Conservation (phyloP, 192 early-diverging fungal genomes). For the Geranomyces michiganensis region DNA sequence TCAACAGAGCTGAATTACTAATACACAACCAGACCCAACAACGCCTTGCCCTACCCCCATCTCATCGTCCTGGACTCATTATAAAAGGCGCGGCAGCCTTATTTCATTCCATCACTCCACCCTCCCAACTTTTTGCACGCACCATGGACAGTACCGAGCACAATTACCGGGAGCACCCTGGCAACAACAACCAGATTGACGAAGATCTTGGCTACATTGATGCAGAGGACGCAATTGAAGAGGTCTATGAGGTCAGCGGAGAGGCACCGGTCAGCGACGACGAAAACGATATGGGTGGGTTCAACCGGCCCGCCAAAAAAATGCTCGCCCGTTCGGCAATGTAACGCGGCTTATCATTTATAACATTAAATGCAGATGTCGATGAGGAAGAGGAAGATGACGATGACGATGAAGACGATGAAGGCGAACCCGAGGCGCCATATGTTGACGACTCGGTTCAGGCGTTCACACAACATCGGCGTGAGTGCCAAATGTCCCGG, state of each 20-base stretch:
- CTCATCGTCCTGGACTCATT: too few relatives aligned
- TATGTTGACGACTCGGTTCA: slow-evolving; percentile 19
- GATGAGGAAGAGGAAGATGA: slow-evolving; percentile 2
- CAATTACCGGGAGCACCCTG: not conserved
- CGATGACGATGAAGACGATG: slow-evolving; percentile 6
- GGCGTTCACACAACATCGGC: not conserved
- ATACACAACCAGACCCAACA: too few relatives aligned
- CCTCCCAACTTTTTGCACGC: too few relatives aligned
- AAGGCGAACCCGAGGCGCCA: not conserved
- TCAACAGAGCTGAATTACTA: too few relatives aligned
- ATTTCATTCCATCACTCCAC: too few relatives aligned
- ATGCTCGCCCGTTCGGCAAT: too few relatives aligned
- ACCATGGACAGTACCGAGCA: too few relatives aligned
- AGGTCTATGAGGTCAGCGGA: slow-evolving; percentile 56
- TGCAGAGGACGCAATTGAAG: slow-evolving; percentile 48
- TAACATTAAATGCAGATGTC: not conserved
- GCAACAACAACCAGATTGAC: not conserved
- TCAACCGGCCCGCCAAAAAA: too few relatives aligned
- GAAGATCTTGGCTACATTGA: slow-evolving; percentile 56
- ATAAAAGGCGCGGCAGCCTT: too few relatives aligned
- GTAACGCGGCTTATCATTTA: not conserved
- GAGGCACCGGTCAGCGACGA: slow-evolving; percentile 50
- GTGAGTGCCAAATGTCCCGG: not conserved
- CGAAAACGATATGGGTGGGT: slow-evolving; percentile 51
- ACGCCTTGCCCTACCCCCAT: too few relatives aligned